These are phyloP conservation scores for Arthrobotrys megalospora DNA, from an alignment of 2,329 filamentous ascomycete species.

Conservation along the genomic window DNA sequence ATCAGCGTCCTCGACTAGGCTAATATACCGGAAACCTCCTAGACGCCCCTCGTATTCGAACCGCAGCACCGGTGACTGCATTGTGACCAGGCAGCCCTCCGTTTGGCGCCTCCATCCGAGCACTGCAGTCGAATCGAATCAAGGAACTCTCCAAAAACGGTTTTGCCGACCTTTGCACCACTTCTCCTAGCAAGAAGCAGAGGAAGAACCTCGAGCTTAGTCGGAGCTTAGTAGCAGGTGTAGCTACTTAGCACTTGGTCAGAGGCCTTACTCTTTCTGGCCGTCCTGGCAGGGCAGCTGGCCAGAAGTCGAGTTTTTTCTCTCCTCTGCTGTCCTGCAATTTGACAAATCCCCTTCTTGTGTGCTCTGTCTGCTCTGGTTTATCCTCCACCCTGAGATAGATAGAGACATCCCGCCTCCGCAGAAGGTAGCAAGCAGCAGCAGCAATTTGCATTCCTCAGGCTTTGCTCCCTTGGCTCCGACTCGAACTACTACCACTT, in stretches of 20 bases:
- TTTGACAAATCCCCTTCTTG: constrained; percentile 30
- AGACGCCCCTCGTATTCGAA: constrained; percentile 45
- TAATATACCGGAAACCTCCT: constrained; percentile 19
- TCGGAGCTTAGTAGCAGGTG: constrained; percentile 8
- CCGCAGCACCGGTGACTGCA: constrained; percentile 40
- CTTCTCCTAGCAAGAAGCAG: background rate
- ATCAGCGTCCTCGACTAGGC: background rate
- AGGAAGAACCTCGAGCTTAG: background rate
- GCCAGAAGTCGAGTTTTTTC: constrained; percentile 9
- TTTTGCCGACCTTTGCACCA: constrained; percentile 25
- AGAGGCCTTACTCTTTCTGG: constrained; percentile 15
- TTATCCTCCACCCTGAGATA: constrained; percentile 14
- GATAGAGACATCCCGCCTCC: constrained; percentile 12
- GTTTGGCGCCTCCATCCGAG: constrained; percentile 59
- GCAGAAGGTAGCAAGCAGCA: constrained; percentile 10
- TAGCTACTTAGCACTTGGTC: background rate
- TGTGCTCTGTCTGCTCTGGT: background rate
- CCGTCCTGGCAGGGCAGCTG: constrained; percentile 10
- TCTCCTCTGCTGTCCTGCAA: constrained; percentile 20
- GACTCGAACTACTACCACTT: background rate
- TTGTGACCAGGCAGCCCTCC: constrained; percentile 27
- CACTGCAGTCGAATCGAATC: constrained; percentile 28
- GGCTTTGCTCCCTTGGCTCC: background rate
- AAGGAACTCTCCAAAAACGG: constrained; percentile 27
- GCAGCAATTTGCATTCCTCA: constrained; percentile 1